Evolutionary conservation across 441 rosid genomes (phyloP), one percentile per base, ranked within the genome.

Genomic region (Gossypium lobatum): DNA sequence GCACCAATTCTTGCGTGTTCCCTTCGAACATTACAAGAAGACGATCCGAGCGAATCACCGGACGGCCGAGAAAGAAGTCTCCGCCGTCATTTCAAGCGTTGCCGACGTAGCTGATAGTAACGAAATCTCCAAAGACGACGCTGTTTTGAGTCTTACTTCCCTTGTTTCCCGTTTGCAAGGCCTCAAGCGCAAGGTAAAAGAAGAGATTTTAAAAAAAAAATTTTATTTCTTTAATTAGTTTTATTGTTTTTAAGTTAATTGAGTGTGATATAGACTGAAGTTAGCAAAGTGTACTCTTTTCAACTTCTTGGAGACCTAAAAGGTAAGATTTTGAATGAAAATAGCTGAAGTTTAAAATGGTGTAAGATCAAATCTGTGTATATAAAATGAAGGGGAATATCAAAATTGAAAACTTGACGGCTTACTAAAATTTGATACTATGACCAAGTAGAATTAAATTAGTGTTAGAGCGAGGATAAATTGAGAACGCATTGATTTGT

Each of bases 11-110:
- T 83, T 91, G 75, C 88, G 98, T 10, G 97, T 94, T 21, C 98
- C 98, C 6, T 94, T 92, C 84, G 98, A 92, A 84, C 91, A 88
- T 81, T 89, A 88, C 88, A 92, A 88, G 88, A 94, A 91, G 82
- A 87, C 91, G 84, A 91, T 92, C 83, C 95, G 97, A 57, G 71
- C 91, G 31, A 89, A 92, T 82, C 91, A 91, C 73, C 90, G 97
- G 1, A 70, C 77, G 39, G 79, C 84, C 37, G 98, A 92, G 90
- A 95, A 92, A 73, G 97, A 92, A 66, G 83, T 91, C 9, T 80
- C 90, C 21, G 75, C 93, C 50, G 88, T 95, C 45, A 75, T 91
- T 6, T 85, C 96, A 63, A 80, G 83, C 74, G 88, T 91, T 73
- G 74, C 76, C 16, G 95, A 86, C 61, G 82, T 78, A 74, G 88